phyloP scores from a whole-genome alignment of 768 basidiomycete genomes.

The Lactarius pseudohatsudake region DNA sequence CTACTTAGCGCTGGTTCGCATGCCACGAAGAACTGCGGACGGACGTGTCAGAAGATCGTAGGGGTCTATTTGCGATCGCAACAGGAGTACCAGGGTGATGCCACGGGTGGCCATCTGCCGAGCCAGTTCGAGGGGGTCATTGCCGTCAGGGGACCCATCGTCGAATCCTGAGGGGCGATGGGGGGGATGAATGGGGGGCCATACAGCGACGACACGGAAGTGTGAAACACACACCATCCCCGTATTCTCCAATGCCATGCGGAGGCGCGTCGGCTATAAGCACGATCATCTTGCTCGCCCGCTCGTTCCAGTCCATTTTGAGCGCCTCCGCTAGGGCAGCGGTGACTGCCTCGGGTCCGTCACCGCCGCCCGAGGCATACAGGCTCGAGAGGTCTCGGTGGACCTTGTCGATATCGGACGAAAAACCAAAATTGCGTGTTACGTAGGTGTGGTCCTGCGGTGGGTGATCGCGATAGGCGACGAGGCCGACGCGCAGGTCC shows the following conservation, averaged over 20 bases:
- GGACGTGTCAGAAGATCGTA: slow-evolving; percentile 17
- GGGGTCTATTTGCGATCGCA: slow-evolving; percentile 19
- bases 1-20: slow-evolving; percentile 96
- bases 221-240: slow-evolving; percentile 66
- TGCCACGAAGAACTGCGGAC: slow-evolving; percentile 90
- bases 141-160: slow-evolving; percentile 90
- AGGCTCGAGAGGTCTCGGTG: slow-evolving; percentile 79
- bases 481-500: slow-evolving; percentile 87
- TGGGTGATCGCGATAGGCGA: slow-evolving; percentile 96
- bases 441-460: slow-evolving; percentile 97
- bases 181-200: neutral
- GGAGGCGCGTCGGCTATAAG: slow-evolving; percentile 97
- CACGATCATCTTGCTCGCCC: slow-evolving; percentile 93
- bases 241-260: slow-evolving; percentile 96
- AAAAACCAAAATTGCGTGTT: slow-evolving; percentile 91
- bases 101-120: slow-evolving; percentile 88
- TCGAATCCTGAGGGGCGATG: slow-evolving; percentile 67
- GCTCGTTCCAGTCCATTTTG: slow-evolving; percentile 86
- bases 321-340: slow-evolving; percentile 86
- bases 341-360: slow-evolving; percentile 96
- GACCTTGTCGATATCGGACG: slow-evolving; percentile 85
- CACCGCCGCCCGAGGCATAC: slow-evolving; percentile 89
- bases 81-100: slow-evolving; percentile 73
- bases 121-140: slow-evolving; percentile 85
- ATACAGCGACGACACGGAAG: slow-evolving; percentile 18